Evolutionary conservation across 805 yeast genomes (phyloP), one percentile per base, ranked within the genome.

Genomic region (Pichia manshurica): DNA sequence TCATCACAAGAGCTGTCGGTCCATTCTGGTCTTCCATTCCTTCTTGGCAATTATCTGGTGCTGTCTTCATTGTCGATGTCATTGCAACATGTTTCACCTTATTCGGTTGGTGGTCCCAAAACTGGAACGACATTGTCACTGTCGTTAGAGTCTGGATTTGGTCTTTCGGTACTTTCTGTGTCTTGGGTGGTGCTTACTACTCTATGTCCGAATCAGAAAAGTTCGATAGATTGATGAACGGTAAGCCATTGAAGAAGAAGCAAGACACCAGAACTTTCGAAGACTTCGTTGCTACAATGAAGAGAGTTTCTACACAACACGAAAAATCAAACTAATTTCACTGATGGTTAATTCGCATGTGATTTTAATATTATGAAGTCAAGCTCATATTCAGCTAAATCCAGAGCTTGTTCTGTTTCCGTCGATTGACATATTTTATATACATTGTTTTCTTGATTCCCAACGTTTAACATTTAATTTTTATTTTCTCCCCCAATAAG

Each of bases 21-120:
- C 95, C 96, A 65, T 87, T 87, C 90, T 87, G 96, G 96, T 83
- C 95, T 50, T 86, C 96, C 33, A 62, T 77, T 50, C 96, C 96
- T 73, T 87, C 96, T 39, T 87, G 96, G 96, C 95, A 87, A 77
- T 81, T 87, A 73, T 61, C 90, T 61, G 93, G 93, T 74, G 96
- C 96, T 62, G 95, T 87, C 63, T 77, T 84, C 65, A 71, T 72
- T 66, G 96, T 87, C 65, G 96, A 87, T 72, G 71, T 87, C 74
- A 72, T 87, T 62, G 93, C 96, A 57, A 87, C 96, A 52, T 77
- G 85, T 78, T 87, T 87, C 81, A 73, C 87, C 64, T 71, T 87
- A 64, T 87, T 86, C 80, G 96, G 96, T 62, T 87, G 95, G 95
- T 87, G 91, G 89, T 83, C 90, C 57, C 91, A 85, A 71, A 87